Base-by-base conservation (phyloP, 2,329 filamentous ascomycete species). In the Cladosporium sp. region DNA sequence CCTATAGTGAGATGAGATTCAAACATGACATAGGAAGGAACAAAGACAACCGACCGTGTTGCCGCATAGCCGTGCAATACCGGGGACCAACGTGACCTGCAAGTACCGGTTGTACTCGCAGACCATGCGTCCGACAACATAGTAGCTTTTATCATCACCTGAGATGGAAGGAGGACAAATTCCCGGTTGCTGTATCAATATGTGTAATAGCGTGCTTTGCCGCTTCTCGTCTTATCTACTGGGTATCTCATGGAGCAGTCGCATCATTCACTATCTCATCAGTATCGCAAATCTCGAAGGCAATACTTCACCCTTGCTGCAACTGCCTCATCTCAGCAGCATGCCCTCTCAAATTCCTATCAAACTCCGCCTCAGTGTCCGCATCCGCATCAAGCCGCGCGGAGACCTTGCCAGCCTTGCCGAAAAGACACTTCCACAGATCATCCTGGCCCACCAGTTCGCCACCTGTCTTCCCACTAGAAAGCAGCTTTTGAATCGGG, bases 381-480 rank as follows among this genome's bases (percentile, higher is more conserved):
- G 41, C 15, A 11, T 55, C 52, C 7, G 52, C 52, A 3, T 55
- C 52, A n/a, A 41, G 55, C 14, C 32, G n/a, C 18, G 14, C 54
- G 36, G 41, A 57, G n/a, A 26, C 24, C n/a, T 36, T 64, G 21
- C 49, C 36, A 34, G 61, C 71, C 57, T 74, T 83, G 0, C 91
- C 91, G 82, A 97, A 97, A 1, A 97, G 80, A 78, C 94, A 98
- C 69, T 88, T 87, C 94, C 93, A 97, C 52, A 98, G 75, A 76
- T 97, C 94, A 14, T 88, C 85, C 69, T 90, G 86, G 54, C 87
- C 84, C 3, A 98, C 91, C 65, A 91, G 82, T 78, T 98, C 95
- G 0, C 94, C 94, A 0, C 89, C 89, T 1, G 86, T 84, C 65
- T 86, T 86, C 30, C 88, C 87, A 70, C 89, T 89, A 47, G 85